These are phyloP conservation scores for Dissophora ornata DNA, from an alignment of 192 early-diverging fungal genomes.

Conservation along the genomic window DNA sequence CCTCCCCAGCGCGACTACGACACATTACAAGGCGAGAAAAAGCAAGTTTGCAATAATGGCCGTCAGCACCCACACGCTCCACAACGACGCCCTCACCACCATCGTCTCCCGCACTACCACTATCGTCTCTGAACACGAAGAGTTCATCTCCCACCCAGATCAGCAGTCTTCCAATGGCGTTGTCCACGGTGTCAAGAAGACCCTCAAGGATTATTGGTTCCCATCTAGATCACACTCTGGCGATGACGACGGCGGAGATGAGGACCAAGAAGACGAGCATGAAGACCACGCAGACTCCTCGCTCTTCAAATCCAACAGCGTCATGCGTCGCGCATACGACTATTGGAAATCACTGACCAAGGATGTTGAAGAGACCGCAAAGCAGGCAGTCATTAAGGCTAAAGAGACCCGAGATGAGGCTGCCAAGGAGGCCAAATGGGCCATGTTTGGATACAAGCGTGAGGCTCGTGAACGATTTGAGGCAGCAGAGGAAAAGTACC, in stretches of 20 bases:
- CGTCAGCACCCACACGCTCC: constrained; percentile 39
- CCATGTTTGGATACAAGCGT: constrained; percentile 44
- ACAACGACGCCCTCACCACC: constrained; percentile 32
- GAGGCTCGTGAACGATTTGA: constrained; percentile 40
- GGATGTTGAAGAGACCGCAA: constrained; percentile 34
- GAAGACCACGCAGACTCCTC: background rate
- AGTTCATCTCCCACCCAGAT: constrained; percentile 5
- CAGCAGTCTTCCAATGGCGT: too few relatives aligned
- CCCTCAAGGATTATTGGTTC: constrained; percentile 45
- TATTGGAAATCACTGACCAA: constrained; percentile 44
- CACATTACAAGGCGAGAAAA: too few relatives aligned
- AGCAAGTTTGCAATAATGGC: too few relatives aligned
- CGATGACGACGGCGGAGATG: background rate
- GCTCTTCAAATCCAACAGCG: constrained; percentile 6
- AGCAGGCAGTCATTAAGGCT: constrained; percentile 28
- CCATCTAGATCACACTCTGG: too few relatives aligned
- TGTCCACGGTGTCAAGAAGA: constrained; percentile 22
- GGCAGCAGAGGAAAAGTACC: constrained; percentile 41
- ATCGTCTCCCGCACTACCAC: constrained; percentile 39
- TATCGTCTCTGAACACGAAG: constrained; percentile 43
- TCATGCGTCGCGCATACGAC: constrained; percentile 39
- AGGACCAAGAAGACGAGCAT: background rate
- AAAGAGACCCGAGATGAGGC: constrained; percentile 32
- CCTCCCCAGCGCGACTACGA: too few relatives aligned
- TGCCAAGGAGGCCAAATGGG: constrained; percentile 46